Evolutionary conservation across 2,329 filamentous ascomycete species (phyloP), one percentile per base, ranked within the genome.

Genomic region (Exophiala alcalophila): DNA sequence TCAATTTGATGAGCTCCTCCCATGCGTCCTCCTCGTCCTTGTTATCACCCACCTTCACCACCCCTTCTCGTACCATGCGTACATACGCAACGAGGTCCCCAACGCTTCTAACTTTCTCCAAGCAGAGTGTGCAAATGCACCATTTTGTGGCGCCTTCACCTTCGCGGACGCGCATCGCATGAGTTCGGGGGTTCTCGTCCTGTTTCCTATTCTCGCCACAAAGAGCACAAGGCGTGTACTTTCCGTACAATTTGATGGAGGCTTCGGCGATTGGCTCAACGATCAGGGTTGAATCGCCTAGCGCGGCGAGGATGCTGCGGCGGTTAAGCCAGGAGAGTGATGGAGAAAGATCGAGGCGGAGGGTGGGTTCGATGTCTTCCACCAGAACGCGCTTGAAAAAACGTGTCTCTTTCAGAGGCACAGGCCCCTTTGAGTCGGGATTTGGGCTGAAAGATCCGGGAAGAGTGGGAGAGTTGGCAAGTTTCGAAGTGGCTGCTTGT

Each of bases 81-180:
- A 98, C 65, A 60, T 97, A 97, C 1, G 88, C 87, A 20, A 96
- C 76, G 55, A 96, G 94, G 57, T 96, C 92, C 63, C 92, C 95
- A 2, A 87, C 90, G 0, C 88, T 85, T 37, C 92, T 81, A 12
- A 97, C 77, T 19, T 90, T 82, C 27, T 77, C 78, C 6, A 96
- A 74, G 59, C 92, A 98, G 63, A 92, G 94, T 50, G 80, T 79
- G 68, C 92, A 98, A 2, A 98, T 74, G 1, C 91, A 86, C 61
- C 97, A 94, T 36, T 87, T 78, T 59, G 94, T 88, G 1, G 91
- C 87, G 4, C 82, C 86, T 35, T 94, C 88, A 16, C 78, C 84
- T 59, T 97, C 92, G 51, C 81, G 90, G 0, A 87, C 88, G 47
- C 89, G 80, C 73, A 98, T 97, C 19, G 90, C 82, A 65, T 95